Conservation (phyloP, 1,284 basidiomycete genomes). For the Blastosporella zonata region DNA sequence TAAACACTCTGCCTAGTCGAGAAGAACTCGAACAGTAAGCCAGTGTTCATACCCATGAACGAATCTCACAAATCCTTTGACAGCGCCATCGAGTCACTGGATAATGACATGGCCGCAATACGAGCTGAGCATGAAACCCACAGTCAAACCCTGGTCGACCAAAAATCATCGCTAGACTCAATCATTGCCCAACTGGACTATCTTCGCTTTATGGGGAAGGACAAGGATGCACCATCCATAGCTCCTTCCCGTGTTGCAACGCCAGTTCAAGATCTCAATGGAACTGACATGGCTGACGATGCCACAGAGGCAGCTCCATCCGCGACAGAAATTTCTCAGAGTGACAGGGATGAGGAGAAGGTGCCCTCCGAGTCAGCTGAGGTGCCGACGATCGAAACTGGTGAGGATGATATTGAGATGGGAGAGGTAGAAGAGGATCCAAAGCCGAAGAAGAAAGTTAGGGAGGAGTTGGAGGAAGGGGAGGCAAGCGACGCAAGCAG, state of each 20-base stretch:
- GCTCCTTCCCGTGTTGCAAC: constrained; percentile 42
- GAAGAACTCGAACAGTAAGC: constrained; percentile 71
- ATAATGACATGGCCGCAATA: constrained; percentile 76
- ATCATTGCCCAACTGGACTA: constrained; percentile 61
- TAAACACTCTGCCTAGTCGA: constrained; percentile 71
- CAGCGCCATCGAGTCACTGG: constrained; percentile 66
- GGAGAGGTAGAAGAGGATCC: constrained; percentile 77
- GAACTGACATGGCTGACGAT: constrained; percentile 20
- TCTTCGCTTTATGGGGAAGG: constrained; percentile 65
- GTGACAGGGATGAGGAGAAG: constrained; percentile 36
- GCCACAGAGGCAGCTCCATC: constrained; percentile 16
- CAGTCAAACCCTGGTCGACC: constrained; percentile 58
- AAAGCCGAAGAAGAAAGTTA: constrained; percentile 48
- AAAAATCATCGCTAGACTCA: constrained; percentile 62
- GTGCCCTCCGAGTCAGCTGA: constrained; percentile 23
- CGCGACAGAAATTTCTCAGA: constrained; percentile 20
- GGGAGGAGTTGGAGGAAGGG: constrained; percentile 79
- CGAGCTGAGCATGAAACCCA: constrained; percentile 71
- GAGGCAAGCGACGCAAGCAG: constrained; percentile 79
- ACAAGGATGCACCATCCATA: constrained; percentile 45
- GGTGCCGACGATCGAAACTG: constrained; percentile 19
- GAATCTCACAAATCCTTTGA: not conserved
- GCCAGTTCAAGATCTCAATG: constrained; percentile 43
- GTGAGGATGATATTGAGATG: constrained; percentile 77
- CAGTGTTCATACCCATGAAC: not conserved